Base-by-base conservation (phyloP, 768 basidiomycete species). In the Kwoniella mangroviensis region DNA sequence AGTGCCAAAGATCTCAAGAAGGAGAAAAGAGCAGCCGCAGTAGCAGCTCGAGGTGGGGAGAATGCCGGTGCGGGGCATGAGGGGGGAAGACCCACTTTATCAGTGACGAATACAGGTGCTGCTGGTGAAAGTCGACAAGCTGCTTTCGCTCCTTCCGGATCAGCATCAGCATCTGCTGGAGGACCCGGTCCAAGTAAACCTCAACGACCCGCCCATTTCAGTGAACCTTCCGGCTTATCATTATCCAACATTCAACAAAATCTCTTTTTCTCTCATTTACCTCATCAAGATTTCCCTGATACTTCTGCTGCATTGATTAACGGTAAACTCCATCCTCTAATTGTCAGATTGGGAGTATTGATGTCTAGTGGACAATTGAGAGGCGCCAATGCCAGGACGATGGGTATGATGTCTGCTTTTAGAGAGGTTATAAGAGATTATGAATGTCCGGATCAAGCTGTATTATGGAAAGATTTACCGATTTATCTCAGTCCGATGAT, bases 331-430 rank as follows among this genome's bases (percentile, higher is more conserved):
- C 97, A 98, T 80, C 97, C 95, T 34, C 89, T 88, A 21, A 90
- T 98, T 75, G 85, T 94, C 68, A 87, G 91, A 63, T 88, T 98
- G 10, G 95, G 92, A 11, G 86, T 98, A 40, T 89, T 94, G 72
- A 96, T 98, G 84, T 89, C 92, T 9, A 90, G 91, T 75, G 98
- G 98, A 85, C 90, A 90, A 82, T 91, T 98, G 73, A 90, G 90
- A 59, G 97, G 97, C 9, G 92, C 94, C 15, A 98, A 99, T 83
- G 96, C 97, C 6, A 87, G 97, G 69, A 95, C 94, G 77, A 95
- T 98, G 55, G 94, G 93, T 4, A 93, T 93, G 73, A 85, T 98
- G 73, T 89, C 88, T 45, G 91, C 92, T 7, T 95, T 99, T 85
- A 94, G 96, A 85, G 90, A 90, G 63, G 96, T 97, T 5, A 76